These are phyloP conservation scores for Magnaporthiopsis incrustans DNA, from an alignment of 2,329 filamentous ascomycete species.

Conservation along the genomic window DNA sequence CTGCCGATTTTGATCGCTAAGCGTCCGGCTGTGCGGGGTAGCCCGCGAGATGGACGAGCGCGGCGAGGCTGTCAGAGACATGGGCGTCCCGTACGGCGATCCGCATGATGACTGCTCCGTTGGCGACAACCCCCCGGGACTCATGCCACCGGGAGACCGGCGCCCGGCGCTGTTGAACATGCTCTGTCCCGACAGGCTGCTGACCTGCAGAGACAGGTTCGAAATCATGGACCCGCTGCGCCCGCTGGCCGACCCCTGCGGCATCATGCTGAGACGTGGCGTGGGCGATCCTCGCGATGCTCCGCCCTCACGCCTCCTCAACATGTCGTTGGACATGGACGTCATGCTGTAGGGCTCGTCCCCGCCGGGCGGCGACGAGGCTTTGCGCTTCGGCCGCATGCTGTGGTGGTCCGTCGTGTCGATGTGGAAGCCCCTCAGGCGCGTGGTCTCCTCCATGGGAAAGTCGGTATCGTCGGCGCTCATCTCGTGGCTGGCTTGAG, in stretches of 20 bases:
- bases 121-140: constrained; percentile 42
- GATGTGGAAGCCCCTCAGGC: constrained; percentile 33
- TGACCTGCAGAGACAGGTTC: constrained; percentile 33
- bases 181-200: constrained; percentile 32
- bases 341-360: constrained; percentile 35
- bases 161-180: constrained; percentile 29
- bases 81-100: constrained; percentile 41
- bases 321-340: constrained; percentile 30
- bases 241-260: constrained; percentile 32
- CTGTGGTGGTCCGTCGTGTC: constrained; percentile 28
- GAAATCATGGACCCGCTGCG: constrained; percentile 42
- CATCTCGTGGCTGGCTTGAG: constrained; percentile 37
- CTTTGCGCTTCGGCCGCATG: constrained; percentile 45
- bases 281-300: constrained; percentile 44
- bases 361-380: constrained; percentile 44
- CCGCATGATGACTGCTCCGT: constrained; percentile 31
- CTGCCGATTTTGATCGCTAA: constrained; percentile 32
- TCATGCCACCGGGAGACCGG: constrained; percentile 35
- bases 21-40: constrained; percentile 34
- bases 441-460: constrained; percentile 36
- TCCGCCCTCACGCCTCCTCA: constrained; percentile 38
- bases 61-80: constrained; percentile 42
- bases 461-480: constrained; percentile 41
- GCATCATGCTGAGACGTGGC: constrained; percentile 37
- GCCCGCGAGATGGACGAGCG: constrained; percentile 34